Base-by-base conservation (phyloP, 176 grass and related monocot genomes). In the Poa annua region DNA sequence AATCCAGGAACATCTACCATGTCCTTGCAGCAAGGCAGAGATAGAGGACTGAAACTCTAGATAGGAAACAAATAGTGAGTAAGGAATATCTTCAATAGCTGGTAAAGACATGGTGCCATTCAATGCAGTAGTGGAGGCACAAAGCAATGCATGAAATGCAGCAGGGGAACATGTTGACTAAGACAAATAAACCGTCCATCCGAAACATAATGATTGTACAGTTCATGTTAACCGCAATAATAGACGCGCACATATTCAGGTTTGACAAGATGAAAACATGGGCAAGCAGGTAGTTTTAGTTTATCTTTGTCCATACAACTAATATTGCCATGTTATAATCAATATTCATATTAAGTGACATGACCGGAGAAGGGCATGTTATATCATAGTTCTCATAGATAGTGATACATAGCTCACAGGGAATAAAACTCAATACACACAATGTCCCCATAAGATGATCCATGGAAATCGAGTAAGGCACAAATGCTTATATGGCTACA, bases 301-400 rank as follows among this genome's bases (percentile, higher is more conserved):
- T 45, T 32, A 15, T 25, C 21, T 24, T 74, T 79, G 13, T 54
- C 61, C 1, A 4, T 1, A 10, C 54, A 54, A 81, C 7, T 6
- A 41, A 41, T 41, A 41, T 41, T 41, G 19, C 0, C 2, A 53
- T 55, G n/a, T 3, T 11, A 10, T 16, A 32, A 59, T 22, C 1
- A n/a, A n/a, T 67, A 55, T 80, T 41, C 11, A 80, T 33, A 62
- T 85, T 71, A 39, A 45, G 57, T 78, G 7, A 36, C 38, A 50
- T 44, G 16, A 62, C 8, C 54, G 32, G 61, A 41, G 38, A 41
- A 41, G 7, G 38, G 8, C 38, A 53, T 55, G n/a, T 3, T 11
- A 10, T 14, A 79, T 72, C 34, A n/a, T n/a, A 24, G 22, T 84
- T 75, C 2, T 29, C 6, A 26, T 41, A 0, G 1, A 25, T 1